Evolutionary conservation across 2,329 filamentous ascomycete genomes (phyloP), one percentile per base, ranked within the genome.

Genomic region (Ophiostoma sp.): DNA sequence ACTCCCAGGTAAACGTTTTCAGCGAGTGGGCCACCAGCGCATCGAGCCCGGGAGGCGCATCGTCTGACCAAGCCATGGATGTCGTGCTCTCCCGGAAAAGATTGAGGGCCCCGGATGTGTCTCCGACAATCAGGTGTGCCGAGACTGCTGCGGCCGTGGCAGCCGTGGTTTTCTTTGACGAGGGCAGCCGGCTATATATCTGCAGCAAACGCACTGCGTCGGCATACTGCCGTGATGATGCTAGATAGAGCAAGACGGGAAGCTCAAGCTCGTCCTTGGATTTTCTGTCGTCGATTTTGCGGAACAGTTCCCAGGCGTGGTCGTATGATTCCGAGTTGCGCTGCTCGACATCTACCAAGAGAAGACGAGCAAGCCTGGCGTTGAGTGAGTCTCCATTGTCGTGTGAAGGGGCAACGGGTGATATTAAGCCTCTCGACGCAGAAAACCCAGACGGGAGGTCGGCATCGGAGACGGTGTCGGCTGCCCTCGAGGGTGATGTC

Each of bases 131-230:
- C 62, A 86, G 73, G 39, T 81, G 78, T 2, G 83, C 79, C 11
- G 78, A 75, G 4, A 86, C 75, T 10, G 78, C 82, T 0, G 80
- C 78, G 2, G 79, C 74, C 3, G 85, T 78, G 4, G 79, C 70
- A 3, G 77, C 74, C 15, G 81, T 76, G 20, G 80, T 79, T 83
- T 83, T 85, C 7, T 76, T 70, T 0, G 77, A 73, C 1, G 73
- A 48, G 0, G 78, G 74, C 1, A 83, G 75, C 39, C 79, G 76
- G 2, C 77, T 76, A 68, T 86, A 84, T 1, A 86, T 71, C 2
- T 81, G 78, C 4, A 79, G 75, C n/a, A 84, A 79, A 70, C 83
- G 81, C 74, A 79, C 79, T 1, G 80, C 80, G 67, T 86, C 83
- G 3, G 81, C 76, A 10, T 80, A 73, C n/a, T 80, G 79, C 5